phyloP scores from a whole-genome alignment of 805 yeast species.

The Pichia phayaonensis region DNA sequence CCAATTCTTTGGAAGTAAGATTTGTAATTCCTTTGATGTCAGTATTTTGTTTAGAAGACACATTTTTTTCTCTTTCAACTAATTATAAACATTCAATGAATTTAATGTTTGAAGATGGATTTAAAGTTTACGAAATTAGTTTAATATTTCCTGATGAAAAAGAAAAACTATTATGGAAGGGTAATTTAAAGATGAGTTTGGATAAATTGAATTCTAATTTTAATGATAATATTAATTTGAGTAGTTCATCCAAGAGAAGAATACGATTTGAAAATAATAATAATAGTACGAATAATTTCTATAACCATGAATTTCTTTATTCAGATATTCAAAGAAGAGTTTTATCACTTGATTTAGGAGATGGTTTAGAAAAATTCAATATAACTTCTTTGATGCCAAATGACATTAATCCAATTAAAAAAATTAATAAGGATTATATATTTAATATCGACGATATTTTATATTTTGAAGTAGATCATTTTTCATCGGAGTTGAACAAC shows the following conservation, averaged over 20 bases:
- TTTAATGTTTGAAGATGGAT: conserved; percentile 38
- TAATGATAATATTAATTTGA: not conserved
- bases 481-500: not conserved
- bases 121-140: conserved; percentile 38
- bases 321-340: conserved; percentile 16
- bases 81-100: conserved; percentile 32
- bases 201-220: conserved; percentile 18
- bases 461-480: conserved; percentile 7
- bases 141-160: conserved; percentile 25
- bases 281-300: conserved; percentile 9
- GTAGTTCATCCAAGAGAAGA: not conserved
- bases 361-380: conserved; percentile 8
- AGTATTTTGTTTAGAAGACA: conserved; percentile 11
- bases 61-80: conserved; percentile 18
- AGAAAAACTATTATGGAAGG: conserved; percentile 39
- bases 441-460: not conserved
- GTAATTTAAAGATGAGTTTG: conserved; percentile 14
- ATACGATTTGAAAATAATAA: conserved; percentile 16
- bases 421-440: not conserved
- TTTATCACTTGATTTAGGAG: conserved; percentile 6
- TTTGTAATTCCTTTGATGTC: conserved; percentile 43
- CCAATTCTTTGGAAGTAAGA: conserved; percentile 26
- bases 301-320: conserved; percentile 20
- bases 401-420: not conserved
- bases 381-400: conserved; percentile 6